Percentiles rank a stretch among this genome's conserved stretches.
phyloP scores from a whole-genome alignment of 768 basidiomycete species.

The Agrocybe chaxingu region DNA sequence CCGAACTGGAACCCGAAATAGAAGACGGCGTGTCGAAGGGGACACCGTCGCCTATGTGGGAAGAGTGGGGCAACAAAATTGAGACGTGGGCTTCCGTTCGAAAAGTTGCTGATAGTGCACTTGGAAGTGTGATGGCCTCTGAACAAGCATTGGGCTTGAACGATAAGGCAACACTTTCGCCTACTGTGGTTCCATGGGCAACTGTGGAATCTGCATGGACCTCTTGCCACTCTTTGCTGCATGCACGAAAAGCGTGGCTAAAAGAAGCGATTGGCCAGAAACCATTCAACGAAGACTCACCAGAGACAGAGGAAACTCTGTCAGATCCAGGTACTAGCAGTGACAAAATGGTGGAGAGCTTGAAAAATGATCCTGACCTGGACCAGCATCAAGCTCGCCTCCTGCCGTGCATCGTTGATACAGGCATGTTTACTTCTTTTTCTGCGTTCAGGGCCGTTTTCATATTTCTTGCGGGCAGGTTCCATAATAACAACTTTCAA shows the following conservation, averaged over 20 bases:
- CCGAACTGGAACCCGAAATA: not conserved
- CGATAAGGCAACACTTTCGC: conserved; percentile 44
- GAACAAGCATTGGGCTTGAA: conserved; percentile 13
- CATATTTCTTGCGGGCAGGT: conserved; percentile 31
- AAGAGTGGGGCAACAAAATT: conserved; percentile 67
- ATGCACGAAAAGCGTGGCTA: conserved; percentile 59
- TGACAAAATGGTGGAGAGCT: conserved; percentile 73
- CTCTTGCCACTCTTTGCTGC: conserved; percentile 44
- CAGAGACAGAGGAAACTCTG: conserved; percentile 34
- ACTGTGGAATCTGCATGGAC: conserved; percentile 67
- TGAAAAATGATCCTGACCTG: conserved; percentile 74
- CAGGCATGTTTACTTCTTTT: conserved; percentile 42
- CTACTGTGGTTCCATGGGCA: conserved; percentile 65
- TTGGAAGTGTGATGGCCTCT: conserved; percentile 59
- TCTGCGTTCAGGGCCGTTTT: conserved; percentile 9
- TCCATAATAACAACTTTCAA: conserved; percentile 80
- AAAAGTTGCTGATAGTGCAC: conserved; percentile 72
- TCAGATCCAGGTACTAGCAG: conserved; percentile 34
- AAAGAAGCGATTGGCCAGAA: conserved; percentile 38
- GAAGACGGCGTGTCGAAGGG: conserved; percentile 6
- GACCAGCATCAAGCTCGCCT: conserved; percentile 81
- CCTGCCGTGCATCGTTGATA: conserved; percentile 82
- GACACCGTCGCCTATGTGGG: conserved; percentile 38
- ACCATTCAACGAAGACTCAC: conserved; percentile 19
- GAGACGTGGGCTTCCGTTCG: conserved; percentile 70